Percentiles rank a stretch among this genome's conserved stretches.
These are phyloP conservation scores for Hypholoma fasciculare DNA, from an alignment of 768 basidiomycete genomes.

Conservation along the genomic window DNA sequence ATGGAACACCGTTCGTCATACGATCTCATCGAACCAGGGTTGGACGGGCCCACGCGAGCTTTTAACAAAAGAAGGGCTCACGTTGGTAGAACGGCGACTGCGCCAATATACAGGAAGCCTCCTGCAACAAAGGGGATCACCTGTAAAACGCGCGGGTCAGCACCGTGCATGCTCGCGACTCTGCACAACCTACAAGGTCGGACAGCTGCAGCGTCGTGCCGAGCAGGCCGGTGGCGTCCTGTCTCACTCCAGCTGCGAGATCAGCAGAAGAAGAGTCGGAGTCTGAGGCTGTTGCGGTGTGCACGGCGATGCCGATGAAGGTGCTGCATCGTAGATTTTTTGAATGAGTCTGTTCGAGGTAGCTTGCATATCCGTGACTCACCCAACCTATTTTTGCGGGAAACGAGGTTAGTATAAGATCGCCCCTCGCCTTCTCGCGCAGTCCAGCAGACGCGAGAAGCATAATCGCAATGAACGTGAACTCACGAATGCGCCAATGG, in stretches of 20 bases:
- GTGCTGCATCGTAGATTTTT: slow-evolving; percentile 46
- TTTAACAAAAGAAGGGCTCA: slow-evolving; percentile 40
- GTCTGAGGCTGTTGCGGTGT: slow-evolving; percentile 64
- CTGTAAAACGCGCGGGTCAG: slow-evolving; percentile 35
- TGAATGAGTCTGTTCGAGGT: slow-evolving; percentile 11
- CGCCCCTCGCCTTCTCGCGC: background rate
- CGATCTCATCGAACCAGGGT: slow-evolving; percentile 11
- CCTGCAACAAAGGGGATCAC: slow-evolving; percentile 90
- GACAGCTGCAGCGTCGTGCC: slow-evolving; percentile 80
- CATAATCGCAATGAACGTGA: slow-evolving; percentile 19
- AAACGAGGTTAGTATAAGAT: slow-evolving; percentile 7
- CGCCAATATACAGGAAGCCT: slow-evolving; percentile 92
- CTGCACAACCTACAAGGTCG: slow-evolving; percentile 64
- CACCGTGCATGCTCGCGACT: slow-evolving; percentile 12
- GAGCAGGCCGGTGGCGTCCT: slow-evolving; percentile 73
- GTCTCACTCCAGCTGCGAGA: slow-evolving; percentile 76
- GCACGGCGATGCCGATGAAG: slow-evolving; percentile 86
- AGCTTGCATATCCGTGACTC: slow-evolving; percentile 23
- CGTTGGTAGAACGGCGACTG: slow-evolving; percentile 90
- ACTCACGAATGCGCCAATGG: slow-evolving; percentile 89
- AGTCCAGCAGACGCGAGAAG: slow-evolving; percentile 13
- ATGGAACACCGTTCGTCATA: slow-evolving; percentile 3
- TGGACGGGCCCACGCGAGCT: slow-evolving; percentile 1
- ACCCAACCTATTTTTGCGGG: slow-evolving; percentile 38
- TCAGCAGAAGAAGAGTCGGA: slow-evolving; percentile 44